A percentile compares a stretch with the other conserved stretches of the same genome.
Conservation (phyloP, 345 rosid genomes). For the Viola odorata region DNA sequence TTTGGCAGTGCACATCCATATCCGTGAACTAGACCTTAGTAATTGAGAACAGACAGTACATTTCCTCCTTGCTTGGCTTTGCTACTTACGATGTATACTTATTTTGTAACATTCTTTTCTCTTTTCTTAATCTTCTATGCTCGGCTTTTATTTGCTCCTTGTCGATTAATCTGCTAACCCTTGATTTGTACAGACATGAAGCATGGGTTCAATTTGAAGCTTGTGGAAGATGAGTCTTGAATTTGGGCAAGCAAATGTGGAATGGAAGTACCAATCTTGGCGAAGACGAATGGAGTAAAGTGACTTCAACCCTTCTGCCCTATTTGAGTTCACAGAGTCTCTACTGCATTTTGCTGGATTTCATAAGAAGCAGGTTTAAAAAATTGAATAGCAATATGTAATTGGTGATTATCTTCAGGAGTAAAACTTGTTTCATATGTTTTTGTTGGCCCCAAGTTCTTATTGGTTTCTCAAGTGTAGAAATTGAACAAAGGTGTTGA, state of each 20-base stretch:
- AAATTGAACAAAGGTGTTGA: slow-evolving; percentile 19
- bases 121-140: too few species aligned
- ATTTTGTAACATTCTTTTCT: too few species aligned
- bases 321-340: slow-evolving; percentile 2
- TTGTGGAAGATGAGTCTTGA: slow-evolving; percentile 51
- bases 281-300: background rate
- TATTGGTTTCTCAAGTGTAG: slow-evolving; percentile 33
- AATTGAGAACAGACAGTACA: too few species aligned
- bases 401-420: slow-evolving; percentile 18
- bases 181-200: slow-evolving; percentile 49
- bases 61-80: too few species aligned
- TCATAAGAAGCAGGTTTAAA: slow-evolving; percentile 3
- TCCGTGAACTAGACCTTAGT: too few species aligned
- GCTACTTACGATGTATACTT: too few species aligned
- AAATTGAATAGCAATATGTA: slow-evolving; percentile 8
- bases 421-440: slow-evolving; percentile 4
- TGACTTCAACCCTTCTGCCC: background rate
- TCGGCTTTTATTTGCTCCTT: too few species aligned
- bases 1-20: too few species aligned
- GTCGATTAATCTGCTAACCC: slow-evolving; percentile 1
- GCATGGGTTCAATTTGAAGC: slow-evolving; percentile 50
- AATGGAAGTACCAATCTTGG: background rate
- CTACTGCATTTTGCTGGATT: background rate
- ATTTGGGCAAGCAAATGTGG: background rate
- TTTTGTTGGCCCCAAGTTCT: slow-evolving; percentile 11